Conservation (phyloP, 177 flowering plant species). For the Telopea speciosissima region DNA sequence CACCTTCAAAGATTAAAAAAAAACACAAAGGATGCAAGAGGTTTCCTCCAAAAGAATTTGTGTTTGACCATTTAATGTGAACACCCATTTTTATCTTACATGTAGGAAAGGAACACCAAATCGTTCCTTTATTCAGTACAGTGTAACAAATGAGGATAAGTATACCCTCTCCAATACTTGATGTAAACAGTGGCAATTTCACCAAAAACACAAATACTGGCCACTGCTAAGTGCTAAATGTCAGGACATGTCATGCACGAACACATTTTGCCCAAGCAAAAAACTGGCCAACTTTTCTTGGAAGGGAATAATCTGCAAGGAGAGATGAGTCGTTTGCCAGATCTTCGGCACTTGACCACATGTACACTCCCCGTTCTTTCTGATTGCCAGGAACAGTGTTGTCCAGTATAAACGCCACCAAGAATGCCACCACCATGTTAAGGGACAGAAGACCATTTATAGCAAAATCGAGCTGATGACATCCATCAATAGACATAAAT, state of each 20-base stretch:
- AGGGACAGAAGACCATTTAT: slow-evolving; percentile 67
- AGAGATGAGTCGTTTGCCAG: slow-evolving; percentile 39
- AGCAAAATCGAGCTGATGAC: slow-evolving; percentile 64
- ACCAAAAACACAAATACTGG: neutral
- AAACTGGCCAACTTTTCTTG: slow-evolving; percentile 39
- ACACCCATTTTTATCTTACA: neutral
- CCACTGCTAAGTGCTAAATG: neutral
- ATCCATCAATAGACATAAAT: slow-evolving; percentile 1
- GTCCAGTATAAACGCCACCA: slow-evolving; percentile 74
- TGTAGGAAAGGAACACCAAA: neutral
- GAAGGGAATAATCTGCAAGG: slow-evolving; percentile 52
- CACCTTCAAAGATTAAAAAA: too few relatives aligned
- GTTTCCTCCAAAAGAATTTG: neutral
- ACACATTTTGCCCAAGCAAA: slow-evolving; percentile 50
- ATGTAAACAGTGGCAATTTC: neutral
- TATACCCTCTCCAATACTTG: too few relatives aligned
- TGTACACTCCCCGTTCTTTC: slow-evolving; percentile 80
- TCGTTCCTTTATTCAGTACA: neutral
- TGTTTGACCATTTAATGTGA: neutral
- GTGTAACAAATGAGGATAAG: neutral
- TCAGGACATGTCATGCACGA: slow-evolving; percentile 21
- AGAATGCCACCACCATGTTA: slow-evolving; percentile 81
- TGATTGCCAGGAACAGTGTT: slow-evolving; percentile 81
- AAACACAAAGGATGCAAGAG: too few relatives aligned
- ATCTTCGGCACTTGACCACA: slow-evolving; percentile 69